Base-by-base conservation (phyloP, 2,329 filamentous ascomycete species). In the Fusarium sp. region DNA sequence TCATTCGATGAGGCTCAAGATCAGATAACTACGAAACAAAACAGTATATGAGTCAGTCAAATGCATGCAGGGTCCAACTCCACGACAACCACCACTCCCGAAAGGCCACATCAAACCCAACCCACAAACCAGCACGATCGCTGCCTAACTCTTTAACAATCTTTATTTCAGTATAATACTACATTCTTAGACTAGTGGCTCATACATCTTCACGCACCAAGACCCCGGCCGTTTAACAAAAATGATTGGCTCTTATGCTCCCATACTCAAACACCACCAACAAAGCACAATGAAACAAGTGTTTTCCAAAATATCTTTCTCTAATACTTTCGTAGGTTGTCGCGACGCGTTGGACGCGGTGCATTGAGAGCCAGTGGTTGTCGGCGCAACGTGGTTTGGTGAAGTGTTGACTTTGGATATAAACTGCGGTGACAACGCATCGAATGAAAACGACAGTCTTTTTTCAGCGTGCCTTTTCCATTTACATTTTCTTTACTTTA, bases 281-380 rank as follows among this genome's bases (percentile, higher is more conserved):
- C 30, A 49, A 54, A 52, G 45, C 61, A 63, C 45, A 45, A 46
- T 67, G 58, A 72, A 71, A 71, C 69, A 56, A 46, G 41, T 55
- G 61, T 63, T 70, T 71, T 32, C 45, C 24, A 64, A 44, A 32
- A 20, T 55, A 62, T 55, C 7, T 20, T 1, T 10, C 30, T 48
- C 30, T 32, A n/a, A 18, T n/a, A 8, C 9, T 52, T 27, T 57
- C 44, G 18, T 71, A 53, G 51, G 65, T 18, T 30, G 49, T 67
- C 65, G 57, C 54, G 61, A 55, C 69, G 57, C 61, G 69, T 30
- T 53, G 32, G 38, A 29, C 53, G 60, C 52, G 52, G 64, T 47
- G 63, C 24, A 53, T 47, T 60, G 45, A 48, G 24, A 32, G 12
- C 69, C 69, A 71, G 65, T 72, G 69, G 69, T 71, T 71, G 69